Evolutionary conservation across 2,329 filamentous ascomycete species (phyloP).

Genomic region (Colletotrichum australisinense): DNA sequence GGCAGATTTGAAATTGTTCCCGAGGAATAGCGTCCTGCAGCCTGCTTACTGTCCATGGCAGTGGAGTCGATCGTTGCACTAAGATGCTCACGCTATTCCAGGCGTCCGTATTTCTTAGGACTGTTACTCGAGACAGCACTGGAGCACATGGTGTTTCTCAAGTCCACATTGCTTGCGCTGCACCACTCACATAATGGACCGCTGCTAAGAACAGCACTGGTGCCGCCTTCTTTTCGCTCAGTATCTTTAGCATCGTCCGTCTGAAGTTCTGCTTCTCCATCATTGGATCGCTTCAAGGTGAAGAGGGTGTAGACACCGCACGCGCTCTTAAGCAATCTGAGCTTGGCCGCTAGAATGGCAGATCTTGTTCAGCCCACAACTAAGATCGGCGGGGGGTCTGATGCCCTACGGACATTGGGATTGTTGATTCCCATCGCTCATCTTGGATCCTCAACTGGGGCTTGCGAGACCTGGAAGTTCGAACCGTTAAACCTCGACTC

Average conservation of each 20-base stretch:
- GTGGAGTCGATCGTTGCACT: neutral
- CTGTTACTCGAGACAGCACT: too few relatives aligned
- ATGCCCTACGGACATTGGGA: neutral
- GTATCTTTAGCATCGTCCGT: neutral
- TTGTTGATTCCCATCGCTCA: neutral
- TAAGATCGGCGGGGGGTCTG: conserved; percentile 14
- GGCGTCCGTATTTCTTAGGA: too few relatives aligned
- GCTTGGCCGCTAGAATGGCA: conserved; percentile 12
- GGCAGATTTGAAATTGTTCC: neutral
- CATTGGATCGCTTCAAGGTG: conserved; percentile 5
- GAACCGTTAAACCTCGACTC: neutral
- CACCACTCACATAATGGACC: neutral
- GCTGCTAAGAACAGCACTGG: conserved; percentile 4
- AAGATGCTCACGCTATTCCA: neutral
- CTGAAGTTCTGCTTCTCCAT: neutral
- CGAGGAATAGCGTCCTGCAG: conserved; percentile 20
- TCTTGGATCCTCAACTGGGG: neutral
- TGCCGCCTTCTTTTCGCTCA: neutral
- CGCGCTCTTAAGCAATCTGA: neutral
- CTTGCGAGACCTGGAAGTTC: neutral
- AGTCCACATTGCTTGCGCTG: neutral
- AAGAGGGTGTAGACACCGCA: conserved; percentile 2
- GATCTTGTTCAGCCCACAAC: conserved; percentile 15
- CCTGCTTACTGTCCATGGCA: conserved; percentile 10
- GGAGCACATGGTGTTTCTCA: neutral